Evolutionary conservation across 352 stramenopile genomes (phyloP), one percentile per base, ranked within the genome.

Genomic region (Pythium apleroticum): DNA sequence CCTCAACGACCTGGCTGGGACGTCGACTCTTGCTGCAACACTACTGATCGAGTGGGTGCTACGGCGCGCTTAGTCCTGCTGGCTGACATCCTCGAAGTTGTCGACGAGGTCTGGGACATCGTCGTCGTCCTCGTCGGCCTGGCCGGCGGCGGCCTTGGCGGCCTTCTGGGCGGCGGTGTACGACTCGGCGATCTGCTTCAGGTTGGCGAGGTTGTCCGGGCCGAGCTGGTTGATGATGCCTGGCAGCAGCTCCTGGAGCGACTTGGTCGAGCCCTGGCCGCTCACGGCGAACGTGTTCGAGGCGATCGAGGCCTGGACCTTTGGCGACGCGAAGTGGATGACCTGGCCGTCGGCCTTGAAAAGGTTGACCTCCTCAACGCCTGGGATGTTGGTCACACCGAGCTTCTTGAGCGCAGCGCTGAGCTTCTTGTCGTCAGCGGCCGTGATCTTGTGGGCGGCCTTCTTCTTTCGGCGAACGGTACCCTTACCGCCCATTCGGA

Each of bases 321-420:
- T 99, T 39, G 97, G 97, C 73, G 88, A 92, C 57, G 92, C 81
- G 73, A 99, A 99, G 78, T 99, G 97, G 77, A 99, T 98, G 20
- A 99, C 97, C 72, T 98, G 97, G 72, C 97, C 97, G 65, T 99
- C 97, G 9, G 98, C 92, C 87, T 99, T 99, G 90, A 99, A 99
- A 71, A 99, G 93, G 82, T 99, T 99, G 48, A 99, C 97, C 77
- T 99, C 97, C 77, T 99, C 97, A 60, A 99, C 98, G 63, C 92
- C 97, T 27, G 97, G 96, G 73, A 99, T 99, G 75, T 95, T 97
- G 45, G 96, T 99, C 64, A 98, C 93, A 53, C 95, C 95, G 50
- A 99, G 89, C 83, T 99, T 98, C 90, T 99, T 99, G 28, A 99
- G 80, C 46, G 96, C 96, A 27, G 88, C 93, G 61, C 86, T 87